These are phyloP conservation scores for Coemansia sp. DNA, from an alignment of 192 early-diverging fungal species.

Conservation along the genomic window DNA sequence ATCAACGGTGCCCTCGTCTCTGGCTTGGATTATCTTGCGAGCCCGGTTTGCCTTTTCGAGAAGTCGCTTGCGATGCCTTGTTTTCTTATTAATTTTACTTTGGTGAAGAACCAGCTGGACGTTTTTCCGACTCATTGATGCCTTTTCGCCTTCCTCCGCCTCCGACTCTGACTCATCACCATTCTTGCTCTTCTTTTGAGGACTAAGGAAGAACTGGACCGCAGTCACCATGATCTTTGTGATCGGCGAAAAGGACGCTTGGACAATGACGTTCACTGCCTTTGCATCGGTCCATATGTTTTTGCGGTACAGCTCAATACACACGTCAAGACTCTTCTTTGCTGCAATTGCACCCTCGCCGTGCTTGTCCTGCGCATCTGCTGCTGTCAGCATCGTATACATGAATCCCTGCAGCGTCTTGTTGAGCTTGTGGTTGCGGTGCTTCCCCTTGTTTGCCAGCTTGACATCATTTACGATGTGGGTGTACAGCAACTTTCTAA, in stretches of 20 bases:
- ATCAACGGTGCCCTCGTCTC: conserved; percentile 57
- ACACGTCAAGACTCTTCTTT: conserved; percentile 93
- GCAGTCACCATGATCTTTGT: conserved; percentile 93
- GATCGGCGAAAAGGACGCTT: conserved; percentile 90
- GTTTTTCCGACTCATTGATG: conserved; percentile 53
- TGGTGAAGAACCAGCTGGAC: conserved; percentile 76
- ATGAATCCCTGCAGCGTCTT: conserved; percentile 96
- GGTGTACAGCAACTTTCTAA: conserved; percentile 84
- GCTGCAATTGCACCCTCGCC: conserved; percentile 87
- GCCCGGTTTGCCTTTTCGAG: conserved; percentile 71
- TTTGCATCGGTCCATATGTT: conserved; percentile 98
- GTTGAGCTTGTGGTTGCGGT: conserved; percentile 98
- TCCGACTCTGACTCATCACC: conserved; percentile 72
- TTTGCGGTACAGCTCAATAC: conserved; percentile 96
- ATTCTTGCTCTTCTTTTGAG: conserved; percentile 62
- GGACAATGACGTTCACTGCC: conserved; percentile 97
- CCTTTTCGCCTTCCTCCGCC: conserved; percentile 42
- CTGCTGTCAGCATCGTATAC: conserved; percentile 90
- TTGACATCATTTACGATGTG: conserved; percentile 98
- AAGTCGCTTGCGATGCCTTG: conserved; percentile 70
- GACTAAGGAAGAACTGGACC: conserved; percentile 90
- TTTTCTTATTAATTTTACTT: conserved; percentile 83
- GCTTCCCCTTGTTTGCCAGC: conserved; percentile 79
- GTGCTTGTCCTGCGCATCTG: conserved; percentile 63
- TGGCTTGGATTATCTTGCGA: conserved; percentile 49